phyloP scores from a whole-genome alignment of 2,329 filamentous ascomycete species.

The Cladophialophora exuberans region DNA sequence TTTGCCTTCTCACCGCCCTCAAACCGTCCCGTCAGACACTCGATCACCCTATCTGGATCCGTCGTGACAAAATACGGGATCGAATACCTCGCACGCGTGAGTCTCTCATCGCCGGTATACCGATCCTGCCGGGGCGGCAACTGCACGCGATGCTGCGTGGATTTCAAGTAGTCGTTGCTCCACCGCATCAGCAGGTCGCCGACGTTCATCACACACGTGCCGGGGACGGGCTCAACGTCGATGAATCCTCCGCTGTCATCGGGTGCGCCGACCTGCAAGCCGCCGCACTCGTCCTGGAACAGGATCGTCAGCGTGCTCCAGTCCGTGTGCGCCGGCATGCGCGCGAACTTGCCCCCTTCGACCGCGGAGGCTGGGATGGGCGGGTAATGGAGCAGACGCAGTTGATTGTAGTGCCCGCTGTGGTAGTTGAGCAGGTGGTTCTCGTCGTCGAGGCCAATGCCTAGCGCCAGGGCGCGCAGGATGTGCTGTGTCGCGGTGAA shows the following conservation, averaged over 20 bases:
- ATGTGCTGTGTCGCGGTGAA: conserved; percentile 59
- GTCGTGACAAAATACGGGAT: conserved; percentile 64
- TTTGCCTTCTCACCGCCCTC: conserved; percentile 49
- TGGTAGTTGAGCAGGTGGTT: conserved; percentile 54
- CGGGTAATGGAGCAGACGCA: conserved; percentile 64
- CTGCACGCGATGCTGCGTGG: conserved; percentile 58
- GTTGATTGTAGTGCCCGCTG: conserved; percentile 60
- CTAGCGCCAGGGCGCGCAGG: conserved; percentile 43
- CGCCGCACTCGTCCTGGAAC: conserved; percentile 58
- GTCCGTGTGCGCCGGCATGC: conserved; percentile 59
- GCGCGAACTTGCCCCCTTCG: conserved; percentile 45
- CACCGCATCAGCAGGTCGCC: conserved; percentile 56
- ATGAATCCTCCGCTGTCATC: conserved; percentile 45
- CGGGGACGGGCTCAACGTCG: conserved; percentile 41
- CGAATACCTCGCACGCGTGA: conserved; percentile 59
- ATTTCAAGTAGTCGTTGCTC: conserved; percentile 57
- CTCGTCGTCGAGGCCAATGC: conserved; percentile 52
- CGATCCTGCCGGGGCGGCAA: conserved; percentile 47
- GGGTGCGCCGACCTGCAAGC: conserved; percentile 55
- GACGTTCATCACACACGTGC: conserved; percentile 53
- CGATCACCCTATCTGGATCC: conserved; percentile 54
- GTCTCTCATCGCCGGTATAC: conserved; percentile 43
- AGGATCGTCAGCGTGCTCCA: conserved; percentile 59
- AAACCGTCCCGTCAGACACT: conserved; percentile 49
- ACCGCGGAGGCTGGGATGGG: conserved; percentile 50